Conservation (phyloP, 495 filamentous ascomycete species). For the Talaromyces liani region DNA sequence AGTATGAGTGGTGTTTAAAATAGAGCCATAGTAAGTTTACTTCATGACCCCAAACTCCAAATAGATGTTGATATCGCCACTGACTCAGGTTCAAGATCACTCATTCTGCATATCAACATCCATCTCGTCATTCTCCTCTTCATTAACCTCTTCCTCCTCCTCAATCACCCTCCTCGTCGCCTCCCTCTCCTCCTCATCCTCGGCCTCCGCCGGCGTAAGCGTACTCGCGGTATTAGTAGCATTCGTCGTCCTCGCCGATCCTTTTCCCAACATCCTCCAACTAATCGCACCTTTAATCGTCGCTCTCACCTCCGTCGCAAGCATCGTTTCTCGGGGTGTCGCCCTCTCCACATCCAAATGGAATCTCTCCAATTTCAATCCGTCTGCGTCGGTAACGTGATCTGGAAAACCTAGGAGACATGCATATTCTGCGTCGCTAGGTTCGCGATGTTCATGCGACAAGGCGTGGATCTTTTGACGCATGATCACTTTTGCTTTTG, state of each 20-base stretch:
- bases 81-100: neutral
- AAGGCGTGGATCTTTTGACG: conserved; percentile 61
- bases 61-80: neutral
- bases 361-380: conserved; percentile 19
- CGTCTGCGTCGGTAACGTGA: conserved; percentile 20
- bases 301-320: conserved; percentile 33
- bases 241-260: neutral
- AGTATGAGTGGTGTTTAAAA: neutral
- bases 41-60: no score
- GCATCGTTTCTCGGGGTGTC: conserved; percentile 19
- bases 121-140: conserved; percentile 14
- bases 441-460: conserved; percentile 26
- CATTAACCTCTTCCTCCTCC: conserved; percentile 13
- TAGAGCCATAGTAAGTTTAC: neutral
- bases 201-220: conserved; percentile 21
- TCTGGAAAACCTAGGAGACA: conserved; percentile 38
- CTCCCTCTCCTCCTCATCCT: conserved; percentile 21
- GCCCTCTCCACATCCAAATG: conserved; percentile 21
- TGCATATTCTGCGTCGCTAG: conserved; percentile 44
- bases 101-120: conserved; percentile 12
- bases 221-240: conserved; percentile 1
- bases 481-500: conserved; percentile 80
- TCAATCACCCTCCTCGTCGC: conserved; percentile 21
- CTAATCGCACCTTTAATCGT: conserved; percentile 30
- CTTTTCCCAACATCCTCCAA: conserved; percentile 17